phyloP scores from a whole-genome alignment of 1,284 basidiomycete species.

The Trametes sp. region DNA sequence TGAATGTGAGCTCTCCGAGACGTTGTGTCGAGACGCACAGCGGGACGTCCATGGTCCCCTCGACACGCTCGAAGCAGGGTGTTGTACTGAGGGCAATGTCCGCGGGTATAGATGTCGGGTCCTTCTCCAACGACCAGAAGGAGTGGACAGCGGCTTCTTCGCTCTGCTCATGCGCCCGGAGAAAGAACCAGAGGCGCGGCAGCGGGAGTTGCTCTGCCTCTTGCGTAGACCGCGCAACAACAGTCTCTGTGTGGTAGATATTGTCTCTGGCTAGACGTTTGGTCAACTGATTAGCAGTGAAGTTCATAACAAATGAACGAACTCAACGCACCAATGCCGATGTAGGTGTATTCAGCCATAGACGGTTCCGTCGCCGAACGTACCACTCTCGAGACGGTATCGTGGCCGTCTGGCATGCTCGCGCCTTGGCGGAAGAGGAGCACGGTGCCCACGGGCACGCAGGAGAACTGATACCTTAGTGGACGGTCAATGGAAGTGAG shows the following conservation, averaged over 20 bases:
- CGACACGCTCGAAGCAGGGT: not conserved
- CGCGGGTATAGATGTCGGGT: not conserved
- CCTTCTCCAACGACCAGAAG: not conserved
- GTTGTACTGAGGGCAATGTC: not conserved
- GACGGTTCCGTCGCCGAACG: not conserved
- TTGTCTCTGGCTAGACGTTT: not conserved
- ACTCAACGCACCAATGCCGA: not conserved
- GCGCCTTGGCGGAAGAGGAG: not conserved
- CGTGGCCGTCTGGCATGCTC: not conserved
- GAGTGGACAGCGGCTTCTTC: not conserved
- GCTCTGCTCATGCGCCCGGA: not conserved
- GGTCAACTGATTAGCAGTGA: not conserved
- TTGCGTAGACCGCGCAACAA: not conserved
- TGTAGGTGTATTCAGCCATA: not conserved
- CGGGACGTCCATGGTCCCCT: not conserved
- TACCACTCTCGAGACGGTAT: not conserved
- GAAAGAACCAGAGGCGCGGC: not conserved
- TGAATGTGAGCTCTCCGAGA: not conserved
- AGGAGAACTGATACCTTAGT: not conserved
- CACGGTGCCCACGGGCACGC: not conserved
- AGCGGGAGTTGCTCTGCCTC: not conserved
- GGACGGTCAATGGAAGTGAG: not conserved
- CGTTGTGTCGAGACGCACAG: not conserved
- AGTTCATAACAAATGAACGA: not conserved
- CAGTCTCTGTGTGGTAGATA: not conserved